Evolutionary conservation across 2,329 filamentous ascomycete species (phyloP).

Genomic region (Penicillium sp.): DNA sequence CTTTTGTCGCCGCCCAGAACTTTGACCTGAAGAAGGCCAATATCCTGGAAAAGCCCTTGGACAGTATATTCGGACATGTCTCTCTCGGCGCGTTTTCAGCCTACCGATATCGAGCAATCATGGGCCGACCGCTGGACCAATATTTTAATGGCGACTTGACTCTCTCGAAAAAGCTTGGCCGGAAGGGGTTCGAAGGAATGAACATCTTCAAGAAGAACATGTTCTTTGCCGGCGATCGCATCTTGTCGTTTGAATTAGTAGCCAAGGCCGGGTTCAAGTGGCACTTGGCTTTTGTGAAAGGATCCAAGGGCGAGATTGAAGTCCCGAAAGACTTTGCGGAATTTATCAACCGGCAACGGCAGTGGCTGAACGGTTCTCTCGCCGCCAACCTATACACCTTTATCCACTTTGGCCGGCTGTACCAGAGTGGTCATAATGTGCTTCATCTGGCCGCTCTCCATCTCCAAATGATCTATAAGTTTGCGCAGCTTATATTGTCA

Average conservation of each 20-base stretch:
- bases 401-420: conserved; percentile 97
- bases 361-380: conserved; percentile 98
- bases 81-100: conserved; percentile 97
- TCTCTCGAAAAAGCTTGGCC: conserved; percentile 84
- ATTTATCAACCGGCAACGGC: conserved; percentile 93
- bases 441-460: conserved; percentile 98
- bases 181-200: conserved; percentile 99
- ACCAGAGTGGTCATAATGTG: conserved; percentile 94
- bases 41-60: conserved; percentile 93
- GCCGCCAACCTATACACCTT: conserved; percentile 92
- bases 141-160: conserved; percentile 99
- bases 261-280: conserved; percentile 98
- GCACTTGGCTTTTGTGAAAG: conserved; percentile 97
- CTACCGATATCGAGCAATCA: conserved; percentile 93
- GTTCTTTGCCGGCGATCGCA: conserved; percentile 99
- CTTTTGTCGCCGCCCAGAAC: conserved; percentile 90
- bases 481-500: conserved; percentile 77
- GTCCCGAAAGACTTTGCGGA: conserved; percentile 93
- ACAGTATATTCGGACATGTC: conserved; percentile 95
- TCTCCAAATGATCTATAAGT: conserved; percentile 90
- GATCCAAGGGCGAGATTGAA: conserved; percentile 98
- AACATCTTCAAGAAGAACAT: conserved; percentile 99
- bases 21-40: conserved; percentile 99
- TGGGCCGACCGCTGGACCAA: conserved; percentile 92
- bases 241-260: conserved; percentile 96